These are phyloP conservation scores for Neurospora sublineolata DNA, from an alignment of 495 filamentous ascomycete species.

Conservation along the genomic window DNA sequence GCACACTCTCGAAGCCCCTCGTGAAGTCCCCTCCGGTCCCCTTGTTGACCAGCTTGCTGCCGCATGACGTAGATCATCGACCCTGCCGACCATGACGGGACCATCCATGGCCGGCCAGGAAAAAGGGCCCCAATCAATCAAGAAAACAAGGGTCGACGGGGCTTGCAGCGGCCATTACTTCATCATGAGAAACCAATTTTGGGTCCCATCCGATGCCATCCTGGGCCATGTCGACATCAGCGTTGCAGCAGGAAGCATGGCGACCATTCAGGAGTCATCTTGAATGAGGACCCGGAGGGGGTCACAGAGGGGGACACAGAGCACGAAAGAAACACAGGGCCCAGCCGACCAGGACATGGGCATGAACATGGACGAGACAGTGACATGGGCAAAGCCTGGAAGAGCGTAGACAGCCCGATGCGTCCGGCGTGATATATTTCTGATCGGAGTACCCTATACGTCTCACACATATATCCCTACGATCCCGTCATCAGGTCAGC, in stretches of 20 bases:
- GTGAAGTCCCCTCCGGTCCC: background rate
- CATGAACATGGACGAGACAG: background rate
- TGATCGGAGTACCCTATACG: background rate
- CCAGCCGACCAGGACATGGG: background rate
- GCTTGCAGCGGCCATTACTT: background rate
- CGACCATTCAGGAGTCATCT: background rate
- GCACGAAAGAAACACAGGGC: background rate
- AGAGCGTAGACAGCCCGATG: background rate
- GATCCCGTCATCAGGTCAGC: background rate
- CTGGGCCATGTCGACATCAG: background rate
- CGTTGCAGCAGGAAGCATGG: background rate
- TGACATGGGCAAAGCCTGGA: background rate
- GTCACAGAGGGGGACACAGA: background rate
- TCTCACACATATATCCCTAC: background rate
- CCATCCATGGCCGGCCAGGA: background rate
- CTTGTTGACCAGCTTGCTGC: background rate
- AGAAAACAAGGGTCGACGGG: background rate
- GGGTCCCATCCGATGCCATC: background rate
- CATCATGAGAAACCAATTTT: background rate
- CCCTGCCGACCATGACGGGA: background rate
- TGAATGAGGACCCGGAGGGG: background rate
- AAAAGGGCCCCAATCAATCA: background rate
- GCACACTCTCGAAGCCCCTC: background rate
- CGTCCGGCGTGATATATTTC: background rate
- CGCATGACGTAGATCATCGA: conserved; percentile 3